Conservation (phyloP, 768 basidiomycete genomes). For the Pleurotus citrinopileatus region DNA sequence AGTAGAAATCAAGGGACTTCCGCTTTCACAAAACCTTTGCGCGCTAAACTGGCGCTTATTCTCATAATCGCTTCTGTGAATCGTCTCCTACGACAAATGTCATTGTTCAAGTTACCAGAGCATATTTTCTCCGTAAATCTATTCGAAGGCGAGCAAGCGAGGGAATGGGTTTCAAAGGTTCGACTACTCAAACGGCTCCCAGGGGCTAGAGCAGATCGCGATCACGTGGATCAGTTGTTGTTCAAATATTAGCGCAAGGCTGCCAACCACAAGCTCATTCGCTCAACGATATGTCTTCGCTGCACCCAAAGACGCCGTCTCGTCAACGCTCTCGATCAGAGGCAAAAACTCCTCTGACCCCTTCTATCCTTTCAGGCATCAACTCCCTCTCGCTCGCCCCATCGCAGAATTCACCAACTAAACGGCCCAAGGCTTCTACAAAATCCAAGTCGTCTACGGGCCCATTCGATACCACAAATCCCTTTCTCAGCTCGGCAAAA, state of each 20-base stretch:
- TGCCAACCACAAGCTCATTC: neutral
- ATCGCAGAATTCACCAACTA: conserved; percentile 25
- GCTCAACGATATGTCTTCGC: neutral
- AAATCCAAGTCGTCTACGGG: conserved; percentile 26
- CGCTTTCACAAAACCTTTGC: too few relatives aligned
- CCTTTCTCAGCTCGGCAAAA: conserved; percentile 47
- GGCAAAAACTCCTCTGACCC: conserved; percentile 48
- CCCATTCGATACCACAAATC: conserved; percentile 55
- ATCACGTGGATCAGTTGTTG: conserved; percentile 1
- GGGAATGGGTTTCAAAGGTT: too few relatives aligned
- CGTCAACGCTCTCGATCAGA: conserved; percentile 46
- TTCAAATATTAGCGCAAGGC: neutral
- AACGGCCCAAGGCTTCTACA: conserved; percentile 15
- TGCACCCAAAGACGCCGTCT: conserved; percentile 44
- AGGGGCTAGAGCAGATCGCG: too few relatives aligned
- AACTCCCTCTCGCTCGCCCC: conserved; percentile 39
- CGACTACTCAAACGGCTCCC: too few relatives aligned
- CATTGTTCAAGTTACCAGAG: too few relatives aligned
- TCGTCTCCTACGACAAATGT: too few relatives aligned
- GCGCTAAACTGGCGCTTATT: too few relatives aligned
- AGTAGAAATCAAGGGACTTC: too few relatives aligned
- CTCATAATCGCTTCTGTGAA: too few relatives aligned
- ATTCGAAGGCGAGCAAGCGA: too few relatives aligned
- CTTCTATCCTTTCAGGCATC: conserved; percentile 39
- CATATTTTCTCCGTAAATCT: too few relatives aligned